phyloP scores from a whole-genome alignment of 2,329 filamentous ascomycete genomes.

The Paraphaeosphaeria minitans region DNA sequence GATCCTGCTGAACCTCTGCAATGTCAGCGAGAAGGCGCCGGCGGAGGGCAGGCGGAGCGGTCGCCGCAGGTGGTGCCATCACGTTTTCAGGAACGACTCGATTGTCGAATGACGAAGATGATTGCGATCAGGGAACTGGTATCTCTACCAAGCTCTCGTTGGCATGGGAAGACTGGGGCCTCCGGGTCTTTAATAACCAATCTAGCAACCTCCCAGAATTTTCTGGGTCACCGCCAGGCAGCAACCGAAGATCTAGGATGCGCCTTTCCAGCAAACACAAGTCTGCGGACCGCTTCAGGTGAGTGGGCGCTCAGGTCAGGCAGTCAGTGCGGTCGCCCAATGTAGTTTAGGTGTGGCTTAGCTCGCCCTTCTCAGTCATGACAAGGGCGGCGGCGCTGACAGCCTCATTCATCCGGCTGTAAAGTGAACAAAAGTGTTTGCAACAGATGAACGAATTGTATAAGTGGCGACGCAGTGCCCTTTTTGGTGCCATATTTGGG shows the following conservation, averaged over 20 bases:
- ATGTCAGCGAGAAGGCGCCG: constrained; percentile 50
- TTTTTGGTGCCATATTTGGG: no score
- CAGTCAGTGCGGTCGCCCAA: no score
- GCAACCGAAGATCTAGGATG: neutral
- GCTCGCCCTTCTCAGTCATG: no score
- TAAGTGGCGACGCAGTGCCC: no score
- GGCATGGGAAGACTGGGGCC: neutral
- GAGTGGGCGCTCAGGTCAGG: neutral
- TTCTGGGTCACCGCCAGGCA: neutral
- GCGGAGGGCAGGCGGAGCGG: constrained; percentile 22
- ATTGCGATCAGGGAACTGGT: constrained; percentile 13
- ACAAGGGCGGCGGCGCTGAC: no score
- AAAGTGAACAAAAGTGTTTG: no score
- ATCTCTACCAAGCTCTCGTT: constrained; percentile 14
- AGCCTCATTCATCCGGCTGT: no score
- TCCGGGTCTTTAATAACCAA: neutral
- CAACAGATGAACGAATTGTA: no score
- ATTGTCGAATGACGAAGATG: neutral
- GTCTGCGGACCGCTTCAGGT: neutral
- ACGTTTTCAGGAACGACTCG: neutral
- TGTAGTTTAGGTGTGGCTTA: no score
- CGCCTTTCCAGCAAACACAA: constrained; percentile 4
- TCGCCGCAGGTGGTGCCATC: neutral
- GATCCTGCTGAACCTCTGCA: constrained; percentile 52
- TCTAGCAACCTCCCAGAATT: neutral